Base-by-base conservation (phyloP, 2,329 filamentous ascomycete species). In the Didymella exigua region DNA sequence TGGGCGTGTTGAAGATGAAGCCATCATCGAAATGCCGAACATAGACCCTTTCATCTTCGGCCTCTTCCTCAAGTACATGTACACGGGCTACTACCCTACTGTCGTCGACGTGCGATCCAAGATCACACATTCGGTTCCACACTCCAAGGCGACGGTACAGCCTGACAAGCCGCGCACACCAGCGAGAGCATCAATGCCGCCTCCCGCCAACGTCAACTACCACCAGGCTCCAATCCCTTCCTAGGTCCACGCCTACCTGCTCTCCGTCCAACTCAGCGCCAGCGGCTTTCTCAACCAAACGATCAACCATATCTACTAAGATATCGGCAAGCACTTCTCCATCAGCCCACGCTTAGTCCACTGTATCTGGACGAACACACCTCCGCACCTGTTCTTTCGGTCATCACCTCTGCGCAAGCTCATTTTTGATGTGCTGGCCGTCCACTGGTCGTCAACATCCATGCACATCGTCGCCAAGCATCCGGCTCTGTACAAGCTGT, bases 11-110 rank as follows among this genome's bases (percentile, higher is more conserved):
- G 31, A 34, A 16, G 7, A 10, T 6, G 27, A 29, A 26, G 38
- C 34, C 0, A 19, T 23, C 0, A 5, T 47, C 19, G 40, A 21
- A 3, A 38, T 65, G 2, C 30, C 49, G 2, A 44, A 58, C 1
- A 29, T 62, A 1, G 58, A 65, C 8, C 58, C 56, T 3, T 9
- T 4, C 1, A 58, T 61, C 40, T 68, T 69, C 21, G 56, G 59
- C 0, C 58, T 69, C 4, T 68, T 68, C 38, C 49, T 69, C 1
- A 52, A 47, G n/a, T 68, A 55, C 58, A 58, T 66, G 0, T 69
- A 66, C 44, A 58, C 55, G 9, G 62, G 60, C n/a, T 13, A 8
- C 18, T 68, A 65, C n/a, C 57, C 60, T 9, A 16, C 38, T 3
- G 41, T 24, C 11, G 43, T 64, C 10, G 58, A 66, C 24, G 37